phyloP scores from a whole-genome alignment of 768 basidiomycete genomes.

The Chalciporus piperatus region DNA sequence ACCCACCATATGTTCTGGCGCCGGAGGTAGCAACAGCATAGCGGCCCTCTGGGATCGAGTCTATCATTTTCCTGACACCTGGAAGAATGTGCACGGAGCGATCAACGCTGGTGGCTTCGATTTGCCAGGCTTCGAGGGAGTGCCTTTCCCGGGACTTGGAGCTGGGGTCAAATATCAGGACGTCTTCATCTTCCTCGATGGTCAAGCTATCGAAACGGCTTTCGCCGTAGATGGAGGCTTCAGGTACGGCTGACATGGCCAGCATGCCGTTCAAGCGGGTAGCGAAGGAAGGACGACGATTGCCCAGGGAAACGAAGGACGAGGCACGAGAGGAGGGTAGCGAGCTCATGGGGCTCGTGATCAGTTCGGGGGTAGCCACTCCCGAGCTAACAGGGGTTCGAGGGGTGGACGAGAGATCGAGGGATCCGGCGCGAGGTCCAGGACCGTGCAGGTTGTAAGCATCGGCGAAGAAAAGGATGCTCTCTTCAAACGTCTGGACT shows the following conservation, averaged over 20 bases:
- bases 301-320: constrained; percentile 34
- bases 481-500: constrained; percentile 60
- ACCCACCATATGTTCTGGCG: constrained; percentile 61
- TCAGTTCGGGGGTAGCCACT: constrained; percentile 40
- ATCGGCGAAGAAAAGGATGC: constrained; percentile 65
- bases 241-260: constrained; percentile 34
- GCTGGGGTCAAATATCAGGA: constrained; percentile 25
- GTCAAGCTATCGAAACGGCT: constrained; percentile 28
- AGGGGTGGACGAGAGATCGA: not conserved
- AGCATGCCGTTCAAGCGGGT: constrained; percentile 40
- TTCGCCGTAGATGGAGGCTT: constrained; percentile 23
- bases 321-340: constrained; percentile 43
- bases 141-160: constrained; percentile 29
- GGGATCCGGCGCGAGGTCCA: constrained; percentile 29
- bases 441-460: constrained; percentile 47
- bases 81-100: constrained; percentile 70
- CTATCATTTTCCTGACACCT: constrained; percentile 63
- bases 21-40: constrained; percentile 76
- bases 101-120: constrained; percentile 55
- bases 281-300: constrained; percentile 49
- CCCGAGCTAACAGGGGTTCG: constrained; percentile 30
- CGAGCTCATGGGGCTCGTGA: constrained; percentile 36
- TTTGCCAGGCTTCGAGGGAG: constrained; percentile 48
- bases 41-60: constrained; percentile 59
- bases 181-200: constrained; percentile 36